Base-by-base conservation (phyloP, 768 basidiomycete genomes). In the Lactarius trivialis region DNA sequence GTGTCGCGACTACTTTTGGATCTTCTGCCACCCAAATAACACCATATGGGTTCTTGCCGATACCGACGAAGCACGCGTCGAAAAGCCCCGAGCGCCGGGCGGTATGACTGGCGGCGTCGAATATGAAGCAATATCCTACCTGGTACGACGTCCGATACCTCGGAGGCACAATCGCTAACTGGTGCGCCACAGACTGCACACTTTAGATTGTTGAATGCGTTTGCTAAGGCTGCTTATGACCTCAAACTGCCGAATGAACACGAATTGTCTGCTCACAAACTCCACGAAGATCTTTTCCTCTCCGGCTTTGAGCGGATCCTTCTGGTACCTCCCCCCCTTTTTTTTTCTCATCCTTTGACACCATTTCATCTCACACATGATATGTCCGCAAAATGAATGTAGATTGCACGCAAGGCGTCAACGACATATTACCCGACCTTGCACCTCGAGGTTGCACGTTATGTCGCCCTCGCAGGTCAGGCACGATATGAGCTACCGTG, bases 71-170 rank as follows among this genome's bases (percentile, higher is more conserved):
- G 82, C 76, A 2, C 82, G 83, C 63, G 92, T 93, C 4, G 95
- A 97, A 74, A 89, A 86, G 70, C 93, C 93, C 15, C 81, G 89
- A 60, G 96, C 97, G 14, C 97, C 97, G 3, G 93, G 94, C 6
- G 96, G 97, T 17, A 98, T 98, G 86, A 98, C 97, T 0, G 97
- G 96, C 7, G 97, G 97, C 6, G 97, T 99, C 14, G 97, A 99
- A 71, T 95, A 88, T 70, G 97, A 99, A 75, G 96, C 96, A 4
- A 96, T 98, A 86, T 82, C 82, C 17, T 98, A 98, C 73, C 85
- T 95, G 69, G 96, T 98, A 69, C 39, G 33, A 19, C n/a, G 39
- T 26, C 32, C 43, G 14, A 51, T 45, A 24, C 12, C 15, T 54
- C 30, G 30, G 15, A 36, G 63, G 58, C 57, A 41, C 21, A n/a